These are phyloP conservation scores for Stenocarpella maydis DNA, from an alignment of 2,329 filamentous ascomycete genomes.

Conservation along the genomic window DNA sequence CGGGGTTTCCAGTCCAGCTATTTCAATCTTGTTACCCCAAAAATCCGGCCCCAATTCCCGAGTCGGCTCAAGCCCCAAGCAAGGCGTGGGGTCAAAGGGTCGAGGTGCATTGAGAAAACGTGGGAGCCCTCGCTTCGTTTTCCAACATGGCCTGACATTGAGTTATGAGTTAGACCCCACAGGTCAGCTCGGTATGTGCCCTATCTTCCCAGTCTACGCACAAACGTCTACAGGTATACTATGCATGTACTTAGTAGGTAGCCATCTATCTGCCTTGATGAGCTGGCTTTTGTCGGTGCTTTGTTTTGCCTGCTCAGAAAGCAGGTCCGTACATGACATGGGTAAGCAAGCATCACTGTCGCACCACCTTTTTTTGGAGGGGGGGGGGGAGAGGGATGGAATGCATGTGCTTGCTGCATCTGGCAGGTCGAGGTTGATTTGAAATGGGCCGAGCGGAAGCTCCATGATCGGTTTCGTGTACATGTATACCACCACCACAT, in stretches of 20 bases:
- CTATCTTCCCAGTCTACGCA: too few relatives aligned
- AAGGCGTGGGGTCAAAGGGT: slow-evolving; percentile 21
- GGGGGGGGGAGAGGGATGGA: neutral
- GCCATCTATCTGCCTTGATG: slow-evolving; percentile 17
- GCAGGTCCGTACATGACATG: neutral
- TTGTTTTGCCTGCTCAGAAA: slow-evolving; percentile 1
- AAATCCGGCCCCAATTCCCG: neutral
- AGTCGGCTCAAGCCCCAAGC: slow-evolving; percentile 4
- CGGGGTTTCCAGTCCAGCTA: too few relatives aligned
- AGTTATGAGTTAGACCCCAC: slow-evolving; percentile 1
- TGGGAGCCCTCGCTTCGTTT: slow-evolving; percentile 17
- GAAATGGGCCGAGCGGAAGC: slow-evolving; percentile 7
- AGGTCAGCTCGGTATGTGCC: neutral
- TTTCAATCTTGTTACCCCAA: too few relatives aligned
- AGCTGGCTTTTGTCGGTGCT: neutral
- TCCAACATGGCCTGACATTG: slow-evolving; percentile 24
- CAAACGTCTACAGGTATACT: too few relatives aligned
- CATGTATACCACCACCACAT: too few relatives aligned
- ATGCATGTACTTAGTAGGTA: too few relatives aligned
- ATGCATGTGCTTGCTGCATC: slow-evolving; percentile 29
- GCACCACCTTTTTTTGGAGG: too few relatives aligned
- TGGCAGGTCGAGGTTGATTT: slow-evolving; percentile 27
- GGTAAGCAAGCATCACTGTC: slow-evolving; percentile 26
- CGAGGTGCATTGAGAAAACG: slow-evolving; percentile 12
- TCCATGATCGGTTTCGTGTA: slow-evolving; percentile 15